Evolutionary conservation across 176 grass and related monocot species (phyloP).

Genomic region (Juncus effusus): DNA sequence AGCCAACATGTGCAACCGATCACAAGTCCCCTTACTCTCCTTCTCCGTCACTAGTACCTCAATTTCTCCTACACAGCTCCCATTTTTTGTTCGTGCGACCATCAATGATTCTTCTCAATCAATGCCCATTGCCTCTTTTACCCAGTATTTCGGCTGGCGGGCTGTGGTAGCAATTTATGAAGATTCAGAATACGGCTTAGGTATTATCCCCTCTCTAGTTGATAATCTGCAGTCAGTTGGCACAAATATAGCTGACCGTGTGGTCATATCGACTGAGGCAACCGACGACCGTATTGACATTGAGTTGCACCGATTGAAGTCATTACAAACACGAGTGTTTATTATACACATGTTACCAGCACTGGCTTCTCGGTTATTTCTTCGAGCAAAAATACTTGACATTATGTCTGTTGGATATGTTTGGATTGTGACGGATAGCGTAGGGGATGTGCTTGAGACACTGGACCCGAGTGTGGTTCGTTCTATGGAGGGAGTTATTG

Average conservation of each 20-base stretch:
- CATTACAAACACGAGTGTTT: conserved; percentile 42
- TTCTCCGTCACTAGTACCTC: conserved; percentile 31
- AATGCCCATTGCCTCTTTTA: conserved; percentile 13
- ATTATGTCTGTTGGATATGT: conserved; percentile 47
- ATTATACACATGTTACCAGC: conserved; percentile 32
- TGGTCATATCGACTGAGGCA: conserved; percentile 24
- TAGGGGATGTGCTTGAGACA: conserved; percentile 1
- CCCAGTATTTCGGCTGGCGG: conserved; percentile 33
- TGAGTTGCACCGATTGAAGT: conserved; percentile 32
- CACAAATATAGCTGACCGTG: conserved; percentile 27
- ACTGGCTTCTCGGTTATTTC: conserved; percentile 36
- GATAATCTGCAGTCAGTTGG: conserved; percentile 31
- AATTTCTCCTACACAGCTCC: conserved; percentile 11
- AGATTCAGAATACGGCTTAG: conserved; percentile 34
- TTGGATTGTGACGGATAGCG: conserved; percentile 44
- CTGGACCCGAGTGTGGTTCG: not conserved
- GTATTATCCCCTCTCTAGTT: conserved; percentile 31
- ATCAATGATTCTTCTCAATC: conserved; percentile 36
- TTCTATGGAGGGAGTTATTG: conserved; percentile 36
- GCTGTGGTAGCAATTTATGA: conserved; percentile 39
- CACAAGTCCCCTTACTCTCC: conserved; percentile 46
- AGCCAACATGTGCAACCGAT: conserved; percentile 27
- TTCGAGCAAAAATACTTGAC: conserved; percentile 13
- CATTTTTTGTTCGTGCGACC: conserved; percentile 38
- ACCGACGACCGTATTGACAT: conserved; percentile 27